Base-by-base conservation (phyloP, 257 asterid species). In the Mitragyna speciosa region DNA sequence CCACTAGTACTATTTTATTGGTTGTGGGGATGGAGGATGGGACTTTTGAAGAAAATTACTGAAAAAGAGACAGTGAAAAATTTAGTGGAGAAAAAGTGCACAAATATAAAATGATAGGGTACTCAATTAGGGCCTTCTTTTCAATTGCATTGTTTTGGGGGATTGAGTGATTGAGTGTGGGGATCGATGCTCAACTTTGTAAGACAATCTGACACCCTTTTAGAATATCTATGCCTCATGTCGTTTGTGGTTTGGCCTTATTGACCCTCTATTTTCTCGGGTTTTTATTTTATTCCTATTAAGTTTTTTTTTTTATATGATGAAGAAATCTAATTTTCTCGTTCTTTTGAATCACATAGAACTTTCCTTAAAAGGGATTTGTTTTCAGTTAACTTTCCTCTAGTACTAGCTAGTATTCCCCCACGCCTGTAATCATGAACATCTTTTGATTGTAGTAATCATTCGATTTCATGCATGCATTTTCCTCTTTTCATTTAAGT, bases 91-190 rank as follows among this genome's bases (percentile, higher is more conserved):
- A n/a, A 26, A 10, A 52, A 28, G 28, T 52, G 80, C 68, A 75
- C 66, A 76, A 36, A 70, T 81, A 81, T 76, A 81, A 81, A 81
- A 81, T 81, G 80, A 81, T 76, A 81, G 56, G 84, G 80, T 51
- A 76, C 77, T 81, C 81, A 17, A 81, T 76, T 76, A 81, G 84
- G 80, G 80, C 59, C 75, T 68, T 41, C 43, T 47, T 71, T 79
- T 56, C 1, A 1, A 5, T 39, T 28, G 26, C 0, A n/a, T 24
- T 26, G 64, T 16, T 33, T 70, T 56, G 43, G 39, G 75, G 56
- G 26, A 52, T 66, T 45, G 39, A 71, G 49, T 66, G 75, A 45
- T 49, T 33, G 8, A 49, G 71, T 36, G 54, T 43, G 75, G 75
- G 56, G 17, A 70, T 70, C 36, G 51, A 70, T 58, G 72, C 77